Base-by-base conservation (phyloP, 208 protist species). In the Leishmania mexicana region DNA sequence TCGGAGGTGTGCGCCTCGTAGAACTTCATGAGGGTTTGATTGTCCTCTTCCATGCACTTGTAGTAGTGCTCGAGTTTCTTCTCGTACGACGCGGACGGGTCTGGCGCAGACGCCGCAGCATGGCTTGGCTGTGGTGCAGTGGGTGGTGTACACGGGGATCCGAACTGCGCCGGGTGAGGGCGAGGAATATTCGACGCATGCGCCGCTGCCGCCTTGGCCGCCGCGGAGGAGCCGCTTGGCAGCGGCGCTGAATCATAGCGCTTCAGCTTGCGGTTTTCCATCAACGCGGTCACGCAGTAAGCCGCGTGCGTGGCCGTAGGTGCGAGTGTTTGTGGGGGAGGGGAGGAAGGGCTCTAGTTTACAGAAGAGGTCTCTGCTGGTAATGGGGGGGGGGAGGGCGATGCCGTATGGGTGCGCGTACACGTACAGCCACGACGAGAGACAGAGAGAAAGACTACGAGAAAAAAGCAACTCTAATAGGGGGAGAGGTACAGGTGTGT, bases 41-140 rank as follows among this genome's bases (percentile, higher is more conserved):
- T 81, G 67, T 89, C 88, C 64, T 85, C 77, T 64, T 92, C 86
- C 74, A 92, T 79, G 49, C 81, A 79, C 28, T 72, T 76, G 80
- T 84, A 88, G 83, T 87, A 89, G 58, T 76, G 51, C 76, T 88
- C 88, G 49, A 92, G 62, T 60, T 87, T 75, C 49, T 51, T 81
- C 65, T 81, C 81, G 51, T 87, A 81, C 2, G 58, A 3, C 21
- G 58, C 64, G 31, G 62, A 42, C 0, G 57, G 28, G 0, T 67
- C 3, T 51, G 42, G 15, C 57, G 47, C 57, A 38, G n/a, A 28
- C 35, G 28, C 35, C 21, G 75, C 24, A 3, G 35, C 21, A 64
- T 21, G 28, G 3, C 21, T 24, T 45, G 75, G 57, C 40, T 15
- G 57, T 10, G 75, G 35, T 24, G 57, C 31, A 1, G 40, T 42